Base-by-base conservation (phyloP, 2,329 filamentous ascomycete genomes). In the Alternaria sp. region DNA sequence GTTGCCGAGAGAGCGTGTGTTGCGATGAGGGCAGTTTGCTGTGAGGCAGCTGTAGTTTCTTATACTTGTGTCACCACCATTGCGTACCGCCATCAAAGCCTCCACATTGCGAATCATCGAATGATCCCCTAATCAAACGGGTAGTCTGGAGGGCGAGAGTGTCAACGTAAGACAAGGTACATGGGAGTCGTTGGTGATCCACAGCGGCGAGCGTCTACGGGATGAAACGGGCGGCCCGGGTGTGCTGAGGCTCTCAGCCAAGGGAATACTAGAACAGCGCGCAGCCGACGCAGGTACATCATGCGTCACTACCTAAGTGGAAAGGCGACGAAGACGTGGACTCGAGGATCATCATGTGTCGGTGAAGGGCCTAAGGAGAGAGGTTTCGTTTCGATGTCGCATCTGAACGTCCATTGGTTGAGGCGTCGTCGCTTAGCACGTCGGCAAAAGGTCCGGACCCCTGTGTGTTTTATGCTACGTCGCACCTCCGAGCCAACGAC, bases 41-140 rank as follows among this genome's bases (percentile, higher is more conserved):
- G 58, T 43, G 57, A 54, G 56, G 61, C 51, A 58, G 58, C 54
- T 62, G 54, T 28, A 54, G 44, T 61, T 52, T 30, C 62, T 76
- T 79, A 76, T 78, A 78, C 74, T 68, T 46, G 32, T 49, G 15
- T n/a, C 47, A 46, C 59, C 21, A 61, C 45, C n/a, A 44, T 65
- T 52, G 21, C 57, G 44, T 47, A 44, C 40, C 59, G 59, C 68
- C 65, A 70, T 68, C 17, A 49, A 50, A 19, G 28, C 47, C 62
- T 61, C 64, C 54, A 15, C 45, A 21, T 25, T 32, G 28, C 28
- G 62, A 32, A 50, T 45, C 58, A 44, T 62, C 61, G 62, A 64
- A 51, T 51, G 65, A 71, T 74, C 76, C 74, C 52, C 63, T 74
- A 79, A 79, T 79, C 70, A 74, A 69, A 73, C 55, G 57, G 46